phyloP scores from a whole-genome alignment of 2,329 filamentous ascomycete species.

The Aspergillus bombycis region DNA sequence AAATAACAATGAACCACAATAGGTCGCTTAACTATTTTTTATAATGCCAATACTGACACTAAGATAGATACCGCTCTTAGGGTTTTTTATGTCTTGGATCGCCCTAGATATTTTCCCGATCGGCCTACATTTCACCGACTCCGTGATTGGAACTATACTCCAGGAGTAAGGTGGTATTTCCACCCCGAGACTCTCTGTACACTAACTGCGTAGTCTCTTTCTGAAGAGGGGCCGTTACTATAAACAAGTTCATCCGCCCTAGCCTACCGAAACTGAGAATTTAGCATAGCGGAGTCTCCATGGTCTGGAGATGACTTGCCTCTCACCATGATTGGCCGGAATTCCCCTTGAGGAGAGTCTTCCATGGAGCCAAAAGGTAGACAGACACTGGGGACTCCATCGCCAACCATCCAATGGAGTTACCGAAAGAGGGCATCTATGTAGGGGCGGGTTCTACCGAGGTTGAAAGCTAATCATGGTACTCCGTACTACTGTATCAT shows the following conservation, averaged over 20 bases:
- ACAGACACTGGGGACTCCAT: constrained; percentile 2
- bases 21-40: neutral
- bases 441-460: constrained; percentile 6
- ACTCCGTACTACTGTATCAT: neutral
- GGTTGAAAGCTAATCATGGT: neutral
- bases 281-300: constrained; percentile 4
- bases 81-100: neutral
- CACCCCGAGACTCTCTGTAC: neutral
- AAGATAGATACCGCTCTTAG: neutral
- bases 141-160: neutral
- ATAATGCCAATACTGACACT: neutral
- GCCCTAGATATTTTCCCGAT: neutral
- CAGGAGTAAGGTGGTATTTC: constrained; percentile 2
- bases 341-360: neutral
- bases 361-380: constrained; percentile 7
- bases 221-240: constrained; percentile 7
- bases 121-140: neutral
- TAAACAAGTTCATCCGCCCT: constrained; percentile 5
- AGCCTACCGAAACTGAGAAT: constrained; percentile 5
- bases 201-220: neutral
- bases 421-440: constrained; percentile 4
- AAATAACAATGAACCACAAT: neutral
- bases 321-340: constrained; percentile 2
- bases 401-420: neutral
- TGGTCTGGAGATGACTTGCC: constrained; percentile 8